A percentile compares a stretch with the other conserved stretches of the same genome.
These are phyloP conservation scores for Claviceps maximensis DNA, from an alignment of 2,329 filamentous ascomycete species.

Conservation along the genomic window DNA sequence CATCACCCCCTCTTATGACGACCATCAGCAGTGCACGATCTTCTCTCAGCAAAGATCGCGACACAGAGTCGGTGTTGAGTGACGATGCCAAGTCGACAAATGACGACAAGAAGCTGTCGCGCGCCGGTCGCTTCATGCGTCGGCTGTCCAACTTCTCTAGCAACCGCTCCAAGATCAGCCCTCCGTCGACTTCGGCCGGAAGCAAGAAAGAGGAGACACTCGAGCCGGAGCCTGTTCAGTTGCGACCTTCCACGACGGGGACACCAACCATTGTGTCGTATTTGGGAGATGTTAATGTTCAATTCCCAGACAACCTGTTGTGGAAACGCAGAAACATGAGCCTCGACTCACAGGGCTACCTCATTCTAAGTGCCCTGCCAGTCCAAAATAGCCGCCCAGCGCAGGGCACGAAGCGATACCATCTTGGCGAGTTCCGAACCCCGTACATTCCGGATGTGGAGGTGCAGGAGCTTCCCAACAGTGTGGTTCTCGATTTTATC, in stretches of 20 bases:
- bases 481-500: constrained; percentile 49
- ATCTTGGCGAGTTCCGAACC: constrained; percentile 68
- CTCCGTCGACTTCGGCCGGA: constrained; percentile 34
- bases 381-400: constrained; percentile 37
- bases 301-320: constrained; percentile 88
- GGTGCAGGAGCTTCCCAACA: constrained; percentile 84
- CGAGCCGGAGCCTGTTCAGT: constrained; percentile 11
- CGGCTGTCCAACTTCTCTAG: constrained; percentile 42
- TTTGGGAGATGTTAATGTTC: constrained; percentile 86
- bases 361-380: constrained; percentile 57
- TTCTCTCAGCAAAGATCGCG: constrained; percentile 32
- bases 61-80: constrained; percentile 28
- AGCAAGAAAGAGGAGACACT: constrained; percentile 33
- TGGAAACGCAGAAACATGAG: constrained; percentile 91
- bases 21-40: constrained; percentile 52
- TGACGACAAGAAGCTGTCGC: constrained; percentile 35
- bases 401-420: constrained; percentile 57
- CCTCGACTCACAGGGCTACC: constrained; percentile 69
- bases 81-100: constrained; percentile 30
- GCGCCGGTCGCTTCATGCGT: constrained; percentile 45
- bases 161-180: constrained; percentile 30
- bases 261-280: constrained; percentile 42
- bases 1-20: constrained; percentile 41
- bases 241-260: constrained; percentile 17
- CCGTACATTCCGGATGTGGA: constrained; percentile 83